phyloP scores from a whole-genome alignment of 495 filamentous ascomycete genomes.

The Copromyces sp. region DNA sequence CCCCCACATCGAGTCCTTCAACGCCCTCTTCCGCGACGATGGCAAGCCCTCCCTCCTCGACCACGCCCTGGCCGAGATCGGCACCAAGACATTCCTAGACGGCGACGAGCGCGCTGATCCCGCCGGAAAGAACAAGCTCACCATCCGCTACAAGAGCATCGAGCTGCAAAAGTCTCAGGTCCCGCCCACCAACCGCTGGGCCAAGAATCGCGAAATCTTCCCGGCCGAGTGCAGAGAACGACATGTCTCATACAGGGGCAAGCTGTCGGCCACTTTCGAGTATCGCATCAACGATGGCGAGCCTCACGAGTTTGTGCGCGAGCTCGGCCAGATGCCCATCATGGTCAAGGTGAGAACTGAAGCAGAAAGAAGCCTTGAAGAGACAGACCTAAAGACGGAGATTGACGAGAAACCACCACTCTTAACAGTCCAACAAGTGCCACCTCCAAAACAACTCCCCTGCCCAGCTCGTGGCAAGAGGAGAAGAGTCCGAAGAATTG shows the following conservation, averaged over 20 bases:
- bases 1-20: slow-evolving; percentile 92
- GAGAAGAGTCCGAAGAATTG: slow-evolving; percentile 88
- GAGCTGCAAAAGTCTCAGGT: slow-evolving; percentile 67
- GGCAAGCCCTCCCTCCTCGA: slow-evolving; percentile 58
- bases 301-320: slow-evolving; percentile 65
- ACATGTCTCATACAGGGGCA: slow-evolving; percentile 84
- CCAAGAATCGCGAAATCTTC: slow-evolving; percentile 70
- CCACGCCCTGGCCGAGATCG: slow-evolving; percentile 75
- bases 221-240: slow-evolving; percentile 91
- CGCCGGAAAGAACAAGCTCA: slow-evolving; percentile 56
- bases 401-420: not conserved
- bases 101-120: slow-evolving; percentile 49
- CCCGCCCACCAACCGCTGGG: slow-evolving; percentile 69
- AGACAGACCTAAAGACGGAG: not conserved
- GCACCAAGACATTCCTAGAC: slow-evolving; percentile 77
- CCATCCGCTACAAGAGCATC: slow-evolving; percentile 63
- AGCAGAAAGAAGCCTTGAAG: not conserved
- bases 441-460: slow-evolving; percentile 80
- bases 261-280: slow-evolving; percentile 68
- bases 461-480: slow-evolving; percentile 65
- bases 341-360: slow-evolving; percentile 79
- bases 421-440: slow-evolving; percentile 65
- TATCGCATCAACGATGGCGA: slow-evolving; percentile 78
- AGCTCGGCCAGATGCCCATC: slow-evolving; percentile 80
- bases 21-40: slow-evolving; percentile 66